Evolutionary conservation across 2,329 filamentous ascomycete species (phyloP), one percentile per base, ranked within the genome.

Genomic region (Alternaria brassicae): DNA sequence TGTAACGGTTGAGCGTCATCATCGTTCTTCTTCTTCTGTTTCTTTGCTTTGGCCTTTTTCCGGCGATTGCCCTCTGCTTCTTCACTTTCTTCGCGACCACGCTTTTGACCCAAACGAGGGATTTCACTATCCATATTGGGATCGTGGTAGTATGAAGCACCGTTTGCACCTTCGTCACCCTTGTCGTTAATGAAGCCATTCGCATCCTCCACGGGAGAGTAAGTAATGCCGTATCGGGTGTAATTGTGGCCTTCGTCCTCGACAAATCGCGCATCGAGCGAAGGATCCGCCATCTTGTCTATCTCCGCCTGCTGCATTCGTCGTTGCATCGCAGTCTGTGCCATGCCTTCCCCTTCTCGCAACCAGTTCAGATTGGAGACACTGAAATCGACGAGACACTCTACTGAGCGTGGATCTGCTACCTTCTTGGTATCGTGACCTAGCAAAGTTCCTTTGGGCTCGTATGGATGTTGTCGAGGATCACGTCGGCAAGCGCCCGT

Each of bases 391-490:
- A 98, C 92, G 21, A 98, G 84, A 23, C 88, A 89, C 76, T 98
- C 94, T 6, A 97, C 88, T 71, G 93, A 97, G 60, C 95, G 88
- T 51, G 91, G 90, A 78, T 99, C 95, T 2, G 95, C 94, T 48
- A 98, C 89, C 32, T 91, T 90, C 53, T 88, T 91, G 0, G 95
- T 99, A 67, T 98, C 93, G 70, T 97, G 93, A 0, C 95, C 95
- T 2, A 98, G 85, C 1, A 94, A 82, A 0, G 93, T 97, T 57
- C 90, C 92, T 70, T 92, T 95, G 0, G 95, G 95, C 51, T 91
- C 87, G 71, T 97, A 97, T 0, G 93, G 91, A 5, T 83, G 84
- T 69, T 91, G 91, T n/a, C 85, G 87, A 8, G 82, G 80, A 59
- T 86, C 83, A 40, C 88, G 87, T 32, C 91, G 88, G 76, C 95